Base-by-base conservation (phyloP, 331 rosid species). In the Pyrus hybrid region DNA sequence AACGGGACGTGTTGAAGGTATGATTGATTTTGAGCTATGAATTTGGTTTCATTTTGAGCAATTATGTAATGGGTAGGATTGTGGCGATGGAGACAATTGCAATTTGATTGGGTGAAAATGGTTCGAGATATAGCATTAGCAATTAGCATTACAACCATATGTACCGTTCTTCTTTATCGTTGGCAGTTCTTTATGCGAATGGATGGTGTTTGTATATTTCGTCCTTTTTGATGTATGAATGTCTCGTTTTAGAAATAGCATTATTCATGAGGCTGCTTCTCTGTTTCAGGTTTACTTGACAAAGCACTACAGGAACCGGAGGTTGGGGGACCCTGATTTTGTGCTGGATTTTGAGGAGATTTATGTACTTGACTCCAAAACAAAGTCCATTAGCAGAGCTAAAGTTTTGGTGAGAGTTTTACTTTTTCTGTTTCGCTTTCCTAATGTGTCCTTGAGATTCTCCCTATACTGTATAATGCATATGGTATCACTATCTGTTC, bases 291-390 rank as follows among this genome's bases (percentile, higher is more conserved):
- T 85, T 22, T 93, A 82, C 86, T 84, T 93, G 93, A 93, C 93
- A 23, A 93, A 93, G 81, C 95, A 93, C 86, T 93, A 87, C 87
- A 86, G 87, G 79, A 93, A 93, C 79, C 83, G 97, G 71, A 85
- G 96, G 79, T 51, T 80, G 70, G 86, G 87, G 21, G 98, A 91
- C 73, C 91, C 91, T 1, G 98, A 93, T 76, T 93, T 93, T 70
- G 88, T 93, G 75, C 86, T 93, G 49, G 98, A 93, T 80, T 93
- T 93, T 13, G 98, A 93, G 84, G 98, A 93, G 87, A 91, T 91
- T 73, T 93, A 91, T 75, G 86, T 91, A 8, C 86, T 93, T 66
- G 96, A 93, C 80, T 93, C 98, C 79, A 91, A 82, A 76, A 85
- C 95, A 41, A 93, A 91, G 83, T 93, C 98, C 30, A 90, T 93